phyloP scores from a whole-genome alignment of 306 rosid species.

The Carpinus fangiana region DNA sequence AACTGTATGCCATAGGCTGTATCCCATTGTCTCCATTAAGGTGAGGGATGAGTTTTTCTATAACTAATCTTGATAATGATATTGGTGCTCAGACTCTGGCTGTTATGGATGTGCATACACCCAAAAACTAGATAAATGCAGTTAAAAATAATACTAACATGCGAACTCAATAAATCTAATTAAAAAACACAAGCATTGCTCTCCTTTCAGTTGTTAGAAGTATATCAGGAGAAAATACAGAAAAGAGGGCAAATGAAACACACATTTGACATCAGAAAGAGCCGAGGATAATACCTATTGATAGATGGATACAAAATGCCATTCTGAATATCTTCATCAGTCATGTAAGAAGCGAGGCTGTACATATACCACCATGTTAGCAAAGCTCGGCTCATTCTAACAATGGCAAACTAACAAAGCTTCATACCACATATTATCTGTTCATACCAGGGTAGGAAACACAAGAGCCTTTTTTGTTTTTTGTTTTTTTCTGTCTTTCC shows the following conservation, averaged over 20 bases:
- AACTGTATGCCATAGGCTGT: not conserved
- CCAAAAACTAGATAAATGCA: not conserved
- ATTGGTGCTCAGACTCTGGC: not conserved
- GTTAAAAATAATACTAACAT: not conserved
- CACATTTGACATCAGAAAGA: not conserved
- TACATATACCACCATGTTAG: slow-evolving; percentile 42
- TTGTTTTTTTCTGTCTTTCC: not conserved
- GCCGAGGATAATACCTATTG: slow-evolving; percentile 51
- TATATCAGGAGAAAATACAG: not conserved
- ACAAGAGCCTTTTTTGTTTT: too few species aligned
- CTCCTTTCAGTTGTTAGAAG: not conserved
- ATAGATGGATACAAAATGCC: slow-evolving; percentile 89
- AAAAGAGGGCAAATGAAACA: slow-evolving; percentile 12
- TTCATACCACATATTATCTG: slow-evolving; percentile 4
- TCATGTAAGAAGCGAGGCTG: slow-evolving; percentile 97
- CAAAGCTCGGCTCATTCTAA: not conserved
- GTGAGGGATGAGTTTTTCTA: not conserved
- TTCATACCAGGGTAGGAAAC: too few species aligned
- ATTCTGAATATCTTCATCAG: slow-evolving; percentile 67
- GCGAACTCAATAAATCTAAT: not conserved
- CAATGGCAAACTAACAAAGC: slow-evolving; percentile 15
- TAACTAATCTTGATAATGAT: not conserved
- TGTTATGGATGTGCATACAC: not conserved
- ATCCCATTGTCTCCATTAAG: not conserved
- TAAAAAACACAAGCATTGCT: not conserved